Conservation (phyloP, 1,284 basidiomycete species). For the Rhodotorula sp. region DNA sequence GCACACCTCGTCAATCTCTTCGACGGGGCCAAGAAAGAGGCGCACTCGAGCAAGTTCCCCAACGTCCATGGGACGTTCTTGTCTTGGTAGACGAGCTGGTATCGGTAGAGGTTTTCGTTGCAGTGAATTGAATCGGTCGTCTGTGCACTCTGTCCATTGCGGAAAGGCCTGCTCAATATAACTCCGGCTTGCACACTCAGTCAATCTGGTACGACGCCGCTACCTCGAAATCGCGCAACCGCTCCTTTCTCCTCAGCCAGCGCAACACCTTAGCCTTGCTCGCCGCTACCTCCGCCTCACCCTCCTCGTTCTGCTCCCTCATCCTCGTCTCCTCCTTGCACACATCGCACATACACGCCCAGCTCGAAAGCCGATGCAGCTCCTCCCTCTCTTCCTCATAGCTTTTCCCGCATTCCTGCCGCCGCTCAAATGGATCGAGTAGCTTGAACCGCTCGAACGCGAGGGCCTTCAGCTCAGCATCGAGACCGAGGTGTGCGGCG, state of each 20-base stretch:
- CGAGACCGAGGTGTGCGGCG: slow-evolving; percentile 11
- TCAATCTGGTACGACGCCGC: background rate
- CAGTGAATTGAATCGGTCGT: no score
- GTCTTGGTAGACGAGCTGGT: no score
- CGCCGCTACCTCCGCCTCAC: background rate
- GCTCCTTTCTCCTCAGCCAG: slow-evolving; percentile 20
- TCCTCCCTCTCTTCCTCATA: background rate
- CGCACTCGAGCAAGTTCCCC: no score
- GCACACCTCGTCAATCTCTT: no score
- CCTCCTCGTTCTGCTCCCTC: background rate
- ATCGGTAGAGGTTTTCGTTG: no score
- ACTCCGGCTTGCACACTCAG: background rate
- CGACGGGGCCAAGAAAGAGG: no score
- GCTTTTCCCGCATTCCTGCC: background rate
- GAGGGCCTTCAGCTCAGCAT: background rate
- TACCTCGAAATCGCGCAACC: background rate
- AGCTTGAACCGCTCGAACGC: background rate
- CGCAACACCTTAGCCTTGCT: slow-evolving; percentile 1
- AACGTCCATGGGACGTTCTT: no score
- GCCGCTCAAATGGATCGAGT: background rate
- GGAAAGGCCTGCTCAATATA: no score
- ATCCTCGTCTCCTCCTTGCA: slow-evolving; percentile 21
- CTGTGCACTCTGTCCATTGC: no score
- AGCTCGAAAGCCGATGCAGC: background rate
- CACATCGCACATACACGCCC: slow-evolving; percentile 6